Base-by-base conservation (phyloP, 345 rosid genomes). In the Rhizophora apiculata region DNA sequence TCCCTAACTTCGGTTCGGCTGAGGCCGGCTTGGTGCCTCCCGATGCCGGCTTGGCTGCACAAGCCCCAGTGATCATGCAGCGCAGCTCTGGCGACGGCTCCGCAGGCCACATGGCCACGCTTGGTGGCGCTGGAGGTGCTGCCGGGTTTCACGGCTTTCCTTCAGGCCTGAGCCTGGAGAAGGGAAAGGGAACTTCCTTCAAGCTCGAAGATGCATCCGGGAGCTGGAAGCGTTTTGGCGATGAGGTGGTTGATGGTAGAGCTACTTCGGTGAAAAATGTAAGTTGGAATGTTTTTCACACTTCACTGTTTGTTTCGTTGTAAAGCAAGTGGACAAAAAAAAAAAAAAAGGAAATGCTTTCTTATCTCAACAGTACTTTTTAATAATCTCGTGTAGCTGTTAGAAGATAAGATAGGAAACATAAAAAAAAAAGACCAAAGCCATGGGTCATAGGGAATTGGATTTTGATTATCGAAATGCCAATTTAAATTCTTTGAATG, bases 111-210 rank as follows among this genome's bases (percentile, higher is more conserved):
- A 77, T 85, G 72, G 53, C 76, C 53, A 60, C 83, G 15, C 81
- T 87, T 27, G 88, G 86, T 6, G 70, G 62, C 11, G 55, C 20
- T 4, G 82, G 78, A 1, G 84, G 71, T 11, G 90, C 84, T 58
- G 84, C 84, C 9, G 89, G 87, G 49, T 93, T 82, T 84, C 97
- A 86, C 37, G 91, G 89, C 64, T 95, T 95, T 59, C 99, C 99
- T 7, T 56, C 89, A 56, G 97, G 96, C 9, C 75, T 95, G 74
- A 88, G 99, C 83, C 78, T 95, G 80, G 96, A 95, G 39, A 92
- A 89, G 83, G 96, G 98, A 10, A 89, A 84, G 74, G 98, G 96
- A 68, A 87, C 85, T 56, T 90, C 86, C 79, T 74, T 89, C 74
- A 90, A 88, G 78, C 87, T 87, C 49, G 94, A 90, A 65, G 98